Base-by-base conservation (phyloP, 768 basidiomycete species). In the Rhodosporidiobolus odoratus region DNA sequence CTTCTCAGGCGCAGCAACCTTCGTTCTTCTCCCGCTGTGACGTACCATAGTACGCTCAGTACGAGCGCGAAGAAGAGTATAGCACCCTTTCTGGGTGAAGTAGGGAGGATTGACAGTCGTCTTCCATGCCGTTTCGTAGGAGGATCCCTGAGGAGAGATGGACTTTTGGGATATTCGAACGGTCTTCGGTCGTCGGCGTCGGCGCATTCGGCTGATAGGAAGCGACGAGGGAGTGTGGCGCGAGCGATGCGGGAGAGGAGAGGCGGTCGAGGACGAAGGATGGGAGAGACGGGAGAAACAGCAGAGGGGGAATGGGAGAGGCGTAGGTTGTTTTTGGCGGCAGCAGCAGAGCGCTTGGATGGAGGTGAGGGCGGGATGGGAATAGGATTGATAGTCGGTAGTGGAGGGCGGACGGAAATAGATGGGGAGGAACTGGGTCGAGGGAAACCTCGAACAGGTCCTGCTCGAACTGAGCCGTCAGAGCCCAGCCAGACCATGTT, bases 301-400 rank as follows among this genome's bases (percentile, higher is more conserved):
- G 66, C 60, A 5, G 66, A 60, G 15, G 66, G 66, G 5, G 66
- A 67, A 34, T 59, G 2, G 48, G 60, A 48, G 48, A 67, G 58
- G 38, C 66, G 58, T 48, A 67, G 66, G 27, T 30, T 37, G 17
- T 13, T 16, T 25, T 57, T 17, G 58, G 37, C 7, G 65, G 48
- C 27, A 41, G 58, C 37, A 2, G 58, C 34, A 13, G 52, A 43
- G 9, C 4, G 23, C 40, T 38, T 10, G 10, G 41, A 17, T 2
- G 63, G 27, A 35, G 54, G 27, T 2, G 56, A 58, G 25, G 65
- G 27, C 3, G 58, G 32, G 57, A 54, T 13, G 9, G 58, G 66
- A 23, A 60, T 45, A 23, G 66, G 57, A 7, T n/a, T 19, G 58
- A 66, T 59, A 1, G 57, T 59, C 12, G 65, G 58, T 3, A 59